Evolutionary conservation across 257 asterid genomes (phyloP), one percentile per base, ranked within the genome.

Genomic region (Handroanthus guayacan): DNA sequence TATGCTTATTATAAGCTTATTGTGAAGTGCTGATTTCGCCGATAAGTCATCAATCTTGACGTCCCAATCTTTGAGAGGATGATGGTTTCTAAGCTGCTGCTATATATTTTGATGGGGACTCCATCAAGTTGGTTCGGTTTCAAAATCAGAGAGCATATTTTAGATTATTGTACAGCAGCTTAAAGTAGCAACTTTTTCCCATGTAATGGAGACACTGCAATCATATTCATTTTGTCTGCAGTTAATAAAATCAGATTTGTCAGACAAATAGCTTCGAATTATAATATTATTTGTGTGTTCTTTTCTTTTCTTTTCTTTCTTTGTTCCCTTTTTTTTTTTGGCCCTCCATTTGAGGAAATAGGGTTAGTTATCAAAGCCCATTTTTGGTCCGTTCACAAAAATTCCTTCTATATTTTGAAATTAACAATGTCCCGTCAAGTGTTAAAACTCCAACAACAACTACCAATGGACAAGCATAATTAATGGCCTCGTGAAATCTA

Each of bases 1-100:
- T 93, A 93, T 58, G 97, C 97, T 43, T 93, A 84, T 71, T 84
- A 68, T 55, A 93, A 93, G 84, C 88, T 93, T 78, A 82, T 78
- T 2, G 93, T 96, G 69, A 91, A 87, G 78, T 93, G 84, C 62
- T 51, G 54, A 58, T 43, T 65, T 41, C 47, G 61, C 68, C 70
- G 31, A 44, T 64, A 8, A 12, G 6, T 7, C 76, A 52, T 73
- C 72, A 58, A 54, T 70, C 62, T 65, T 62, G 17, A 39, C 41
- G 12, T 51, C 74, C 56, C 37, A 41, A 11, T 57, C 60, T 54
- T 54, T 64, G 69, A 67, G 11, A 36, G 54, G 67, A 75, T 16
- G 47, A 25, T 38, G 72, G 17, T 25, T 25, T 25, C 31, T 25
- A 1, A 25, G 31, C 31, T 25, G 31, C 31, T 25, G 31, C 31